Conservation (phyloP, 768 basidiomycete genomes). For the Saitozyma sp. region DNA sequence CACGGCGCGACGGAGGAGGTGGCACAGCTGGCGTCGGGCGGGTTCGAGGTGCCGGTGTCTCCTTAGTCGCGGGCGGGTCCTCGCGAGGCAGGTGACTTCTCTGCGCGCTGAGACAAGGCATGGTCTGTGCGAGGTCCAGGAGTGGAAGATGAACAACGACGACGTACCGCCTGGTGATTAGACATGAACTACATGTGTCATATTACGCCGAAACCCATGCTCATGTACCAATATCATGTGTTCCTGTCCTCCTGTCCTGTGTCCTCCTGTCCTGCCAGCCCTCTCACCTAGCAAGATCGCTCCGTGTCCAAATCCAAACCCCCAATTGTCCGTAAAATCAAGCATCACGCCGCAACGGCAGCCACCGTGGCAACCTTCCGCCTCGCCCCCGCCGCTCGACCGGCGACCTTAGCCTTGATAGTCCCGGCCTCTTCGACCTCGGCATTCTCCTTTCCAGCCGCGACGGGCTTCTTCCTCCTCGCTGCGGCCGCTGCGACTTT, state of each 20-base stretch:
- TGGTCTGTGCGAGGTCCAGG: no score
- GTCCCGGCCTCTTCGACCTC: not conserved
- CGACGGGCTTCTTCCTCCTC: not conserved
- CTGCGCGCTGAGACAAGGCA: no score
- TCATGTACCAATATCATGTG: no score
- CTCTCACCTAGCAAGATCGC: not conserved
- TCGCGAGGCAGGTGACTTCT: no score
- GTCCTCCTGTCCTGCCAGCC: not conserved
- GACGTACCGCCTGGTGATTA: no score
- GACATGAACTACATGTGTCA: not conserved
- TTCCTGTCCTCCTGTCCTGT: no score
- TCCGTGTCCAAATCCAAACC: not conserved
- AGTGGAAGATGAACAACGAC: no score
- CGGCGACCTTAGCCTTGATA: not conserved
- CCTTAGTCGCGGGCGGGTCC: no score
- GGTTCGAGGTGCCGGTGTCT: slow-evolving; percentile 37
- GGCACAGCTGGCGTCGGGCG: slow-evolving; percentile 28
- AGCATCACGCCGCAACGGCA: no score
- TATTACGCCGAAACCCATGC: not conserved
- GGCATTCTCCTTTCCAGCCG: slow-evolving; percentile 10
- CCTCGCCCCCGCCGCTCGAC: not conserved
- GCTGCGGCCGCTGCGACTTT: not conserved
- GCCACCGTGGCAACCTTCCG: not conserved
- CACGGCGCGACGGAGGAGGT: slow-evolving; percentile 17
- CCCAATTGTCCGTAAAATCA: no score